Base-by-base conservation (phyloP, 2,329 filamentous ascomycete species). In the Pestalotiopsis sp. region DNA sequence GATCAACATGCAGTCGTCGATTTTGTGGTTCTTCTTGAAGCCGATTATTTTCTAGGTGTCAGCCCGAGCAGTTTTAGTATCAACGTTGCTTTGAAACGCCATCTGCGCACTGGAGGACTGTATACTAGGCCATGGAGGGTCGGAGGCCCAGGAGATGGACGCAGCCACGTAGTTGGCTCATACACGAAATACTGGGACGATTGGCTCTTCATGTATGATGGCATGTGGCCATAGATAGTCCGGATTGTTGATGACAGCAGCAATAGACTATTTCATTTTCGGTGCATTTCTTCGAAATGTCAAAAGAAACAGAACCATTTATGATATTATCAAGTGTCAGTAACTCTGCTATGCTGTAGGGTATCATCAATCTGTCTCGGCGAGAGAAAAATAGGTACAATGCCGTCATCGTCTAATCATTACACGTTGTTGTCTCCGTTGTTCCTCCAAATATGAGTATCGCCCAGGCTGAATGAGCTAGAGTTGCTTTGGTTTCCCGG, bases 121-220 rank as follows among this genome's bases (percentile, higher is more conserved):
- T 76, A 80, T 67, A 80, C 81, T 2, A 73, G 82, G 60, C 81
- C 80, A 0, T 85, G 81, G 81, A 81, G 72, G 67, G 74, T 82
- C 13, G 79, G 78, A 7, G 78, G 77, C 3, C 76, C 75, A 0
- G 79, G 81, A 1, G 83, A 85, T 69, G 77, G 76, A 3, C 76
- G 78, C 57, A 83, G 81, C 55, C 82, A 80, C 73, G 73, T 85
- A 20, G 77, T 83, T 13, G 83, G 83, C 1, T 76, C 76, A 23
- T 84, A 82, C 66, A 77, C 79, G 4, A 76, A 76, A 20, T 85
- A 84, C 72, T 85, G 80, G 79, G 79, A 82, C 13, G 82, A 85
- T 69, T 85, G 83, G 83, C 74, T 84, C 55, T 85, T 83, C 66
- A 85, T 85, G 80, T 83, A 79, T 67, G 81, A 83, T 59, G 79